These are phyloP conservation scores for Auriculariales sp. DNA, from an alignment of 768 basidiomycete species.

Conservation along the genomic window DNA sequence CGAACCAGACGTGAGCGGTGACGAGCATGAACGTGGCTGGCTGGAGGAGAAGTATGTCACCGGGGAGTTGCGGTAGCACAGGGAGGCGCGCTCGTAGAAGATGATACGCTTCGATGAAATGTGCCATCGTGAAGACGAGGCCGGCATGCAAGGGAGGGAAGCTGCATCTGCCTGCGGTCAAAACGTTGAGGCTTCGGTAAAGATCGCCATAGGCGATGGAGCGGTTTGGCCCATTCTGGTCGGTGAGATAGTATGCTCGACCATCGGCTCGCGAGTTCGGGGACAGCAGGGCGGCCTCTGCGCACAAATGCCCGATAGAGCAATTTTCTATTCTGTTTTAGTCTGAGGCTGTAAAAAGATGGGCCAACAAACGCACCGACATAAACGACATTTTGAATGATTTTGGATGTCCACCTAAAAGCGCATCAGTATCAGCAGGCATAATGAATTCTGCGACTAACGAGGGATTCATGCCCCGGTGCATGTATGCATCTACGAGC, in stretches of 20 bases:
- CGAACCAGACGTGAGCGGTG: slow-evolving; percentile 42
- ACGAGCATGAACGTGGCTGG: slow-evolving; percentile 42
- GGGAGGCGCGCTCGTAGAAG: slow-evolving; percentile 19
- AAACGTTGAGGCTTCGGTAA: slow-evolving; percentile 36
- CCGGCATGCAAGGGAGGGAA: slow-evolving; percentile 49
- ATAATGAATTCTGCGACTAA: background rate
- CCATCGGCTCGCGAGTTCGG: slow-evolving; percentile 51
- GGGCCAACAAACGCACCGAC: background rate
- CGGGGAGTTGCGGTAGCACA: slow-evolving; percentile 7
- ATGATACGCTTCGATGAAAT: slow-evolving; percentile 43
- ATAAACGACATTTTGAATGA: slow-evolving; percentile 23
- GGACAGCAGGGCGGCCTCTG: slow-evolving; percentile 49
- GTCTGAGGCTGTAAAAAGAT: background rate
- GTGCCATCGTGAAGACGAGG: slow-evolving; percentile 45
- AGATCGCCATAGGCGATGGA: slow-evolving; percentile 52
- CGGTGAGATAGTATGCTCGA: slow-evolving; percentile 49
- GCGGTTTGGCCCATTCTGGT: slow-evolving; percentile 53
- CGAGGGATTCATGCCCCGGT: slow-evolving; percentile 36
- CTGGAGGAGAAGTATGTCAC: slow-evolving; percentile 41
- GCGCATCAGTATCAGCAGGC: background rate
- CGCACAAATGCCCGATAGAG: slow-evolving; percentile 53
- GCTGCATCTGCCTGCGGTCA: slow-evolving; percentile 39
- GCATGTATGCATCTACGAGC: slow-evolving; percentile 47
- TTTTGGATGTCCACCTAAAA: slow-evolving; percentile 38
- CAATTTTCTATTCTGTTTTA: slow-evolving; percentile 49